These are phyloP conservation scores for Chaetomium sp. DNA, from an alignment of 2,329 filamentous ascomycete genomes.

Conservation along the genomic window DNA sequence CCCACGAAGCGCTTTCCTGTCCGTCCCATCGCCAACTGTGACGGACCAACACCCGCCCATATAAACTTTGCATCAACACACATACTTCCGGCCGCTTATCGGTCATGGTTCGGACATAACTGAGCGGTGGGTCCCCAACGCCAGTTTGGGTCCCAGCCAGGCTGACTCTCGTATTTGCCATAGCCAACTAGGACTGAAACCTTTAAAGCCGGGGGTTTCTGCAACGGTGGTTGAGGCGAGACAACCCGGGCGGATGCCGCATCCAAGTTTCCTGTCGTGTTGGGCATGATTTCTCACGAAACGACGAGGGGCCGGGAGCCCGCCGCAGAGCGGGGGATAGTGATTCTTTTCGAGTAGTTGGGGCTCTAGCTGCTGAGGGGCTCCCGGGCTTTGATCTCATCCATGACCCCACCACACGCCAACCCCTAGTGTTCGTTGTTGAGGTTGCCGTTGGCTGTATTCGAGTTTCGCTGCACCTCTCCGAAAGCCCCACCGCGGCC, in stretches of 20 bases:
- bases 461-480: conserved; percentile 40
- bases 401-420: conserved; percentile 45
- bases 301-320: neutral
- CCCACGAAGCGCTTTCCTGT: neutral
- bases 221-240: conserved; percentile 28
- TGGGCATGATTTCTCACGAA: conserved; percentile 20
- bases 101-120: neutral
- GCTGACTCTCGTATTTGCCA: conserved; percentile 38
- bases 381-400: conserved; percentile 48
- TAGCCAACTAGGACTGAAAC: conserved; percentile 53
- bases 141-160: neutral
- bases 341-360: conserved; percentile 52
- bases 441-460: neutral
- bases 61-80: neutral
- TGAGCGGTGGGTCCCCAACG: neutral
- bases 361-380: conserved; percentile 27
- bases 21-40: neutral
- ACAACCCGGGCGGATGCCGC: conserved; percentile 30
- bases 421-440: neutral
- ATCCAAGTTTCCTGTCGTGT: conserved; percentile 9
- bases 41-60: neutral
- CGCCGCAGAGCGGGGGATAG: conserved; percentile 38
- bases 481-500: conserved; percentile 34
- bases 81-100: neutral
- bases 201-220: conserved; percentile 39